Base-by-base conservation (phyloP, 192 early-diverging fungal species). In the Linnemannia exigua region DNA sequence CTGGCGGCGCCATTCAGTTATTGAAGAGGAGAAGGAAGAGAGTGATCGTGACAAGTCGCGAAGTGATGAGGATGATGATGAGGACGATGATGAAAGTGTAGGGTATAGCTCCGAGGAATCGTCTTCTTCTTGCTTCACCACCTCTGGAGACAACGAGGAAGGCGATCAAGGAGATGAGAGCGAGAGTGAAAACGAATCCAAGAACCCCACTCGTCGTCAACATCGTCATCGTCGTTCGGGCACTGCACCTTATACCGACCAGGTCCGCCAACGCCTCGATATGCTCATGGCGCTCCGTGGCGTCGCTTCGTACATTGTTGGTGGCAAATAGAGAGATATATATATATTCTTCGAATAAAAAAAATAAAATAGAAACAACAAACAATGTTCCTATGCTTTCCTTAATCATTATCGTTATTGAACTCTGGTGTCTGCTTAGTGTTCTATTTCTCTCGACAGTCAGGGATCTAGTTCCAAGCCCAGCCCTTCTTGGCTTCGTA, bases 1-100 rank as follows among this genome's bases (percentile, higher is more conserved):
- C 20, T 68, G 61, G 52, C 44, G 77, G 50, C 70, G 82, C 37
- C 33, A 79, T 52, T 84, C 82, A 1, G 70, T 79, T 9, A 84
- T 84, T 66, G 52, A 41, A 31, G 82, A 84, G 44, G 82, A 76
- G 52, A 70, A 75, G 9, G 80, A 82, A 31, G 80, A 66, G 9
- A 9, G 35, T 5, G 38, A 11, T 66, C 22, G n/a, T 19, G 28
- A 76, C 0, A 17, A n/a, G n/a, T n/a, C n/a, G 17, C 2, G 33
- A 67, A 15, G 17, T 36, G 37, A 47, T 2, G n/a, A 44, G 16
- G 31, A 63, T 3, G 17, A 36, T 20, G 70, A n/a, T 20, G 46
- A 50, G 22, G 71, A 74, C 16, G 67, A 31, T 16, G 72, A 73
- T 52, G 36, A 8, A 0, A n/a, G 48, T 16, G 67, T 25, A 16